Percentiles rank a stretch among this genome's conserved stretches.
Evolutionary conservation across 331 rosid genomes (phyloP).

Genomic region (Telfairia occidentalis): DNA sequence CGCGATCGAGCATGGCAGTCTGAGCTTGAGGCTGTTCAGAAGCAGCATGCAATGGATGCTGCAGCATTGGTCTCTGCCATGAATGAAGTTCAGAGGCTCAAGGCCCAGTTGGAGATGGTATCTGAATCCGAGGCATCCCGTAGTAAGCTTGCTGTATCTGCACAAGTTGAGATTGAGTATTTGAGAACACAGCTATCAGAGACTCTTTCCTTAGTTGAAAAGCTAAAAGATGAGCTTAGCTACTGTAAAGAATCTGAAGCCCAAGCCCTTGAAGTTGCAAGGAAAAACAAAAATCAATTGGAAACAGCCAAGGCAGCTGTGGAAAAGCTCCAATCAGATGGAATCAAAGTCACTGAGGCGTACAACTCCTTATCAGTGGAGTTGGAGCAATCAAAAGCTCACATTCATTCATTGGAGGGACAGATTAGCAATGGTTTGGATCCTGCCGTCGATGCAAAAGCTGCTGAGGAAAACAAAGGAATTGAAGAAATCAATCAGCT

Average conservation of each 20-base stretch:
- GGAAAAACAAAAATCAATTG: constrained; percentile 41
- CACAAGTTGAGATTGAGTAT: constrained; percentile 39
- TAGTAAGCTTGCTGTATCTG: constrained; percentile 39
- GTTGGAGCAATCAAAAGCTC: constrained; percentile 59
- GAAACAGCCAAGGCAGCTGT: constrained; percentile 40
- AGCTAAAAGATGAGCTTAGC: constrained; percentile 41
- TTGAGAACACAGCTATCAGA: constrained; percentile 54
- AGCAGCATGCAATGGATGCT: constrained; percentile 73
- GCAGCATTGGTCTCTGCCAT: constrained; percentile 57
- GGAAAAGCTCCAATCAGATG: constrained; percentile 37
- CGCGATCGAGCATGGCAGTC: constrained; percentile 82
- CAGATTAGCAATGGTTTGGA: constrained; percentile 26
- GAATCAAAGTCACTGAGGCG: constrained; percentile 21
- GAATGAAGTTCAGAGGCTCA: constrained; percentile 73
- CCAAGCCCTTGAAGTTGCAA: constrained; percentile 33
- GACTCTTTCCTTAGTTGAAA: constrained; percentile 45
- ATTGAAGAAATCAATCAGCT: constrained; percentile 36
- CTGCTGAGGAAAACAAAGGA: constrained; percentile 18
- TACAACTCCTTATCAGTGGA: constrained; percentile 32
- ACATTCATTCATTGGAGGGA: constrained; percentile 49
- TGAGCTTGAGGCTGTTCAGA: constrained; percentile 68
- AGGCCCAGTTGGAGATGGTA: constrained; percentile 52
- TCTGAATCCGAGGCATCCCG: constrained; percentile 37
- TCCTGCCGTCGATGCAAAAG: constrained; percentile 12
- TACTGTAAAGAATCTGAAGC: constrained; percentile 60